Evolutionary conservation across 441 rosid genomes (phyloP).

Genomic region (California macrophylla): DNA sequence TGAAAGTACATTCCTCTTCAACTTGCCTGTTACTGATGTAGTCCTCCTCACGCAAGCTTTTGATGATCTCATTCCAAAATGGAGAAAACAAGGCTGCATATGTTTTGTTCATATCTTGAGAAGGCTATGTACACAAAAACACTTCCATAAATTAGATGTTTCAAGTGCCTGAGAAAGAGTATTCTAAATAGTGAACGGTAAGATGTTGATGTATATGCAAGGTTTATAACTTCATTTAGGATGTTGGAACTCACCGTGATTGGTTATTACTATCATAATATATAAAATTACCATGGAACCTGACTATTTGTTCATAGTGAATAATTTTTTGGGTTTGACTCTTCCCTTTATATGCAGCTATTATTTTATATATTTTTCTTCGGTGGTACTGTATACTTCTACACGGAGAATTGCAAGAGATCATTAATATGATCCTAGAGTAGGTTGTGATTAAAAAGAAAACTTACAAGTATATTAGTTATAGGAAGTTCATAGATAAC

Average conservation of each 20-base stretch:
- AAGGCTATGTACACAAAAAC: conserved; percentile 39
- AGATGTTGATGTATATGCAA: background rate
- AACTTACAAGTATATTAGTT: background rate
- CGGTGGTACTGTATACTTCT: background rate
- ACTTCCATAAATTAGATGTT: conserved; percentile 1
- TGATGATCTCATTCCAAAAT: conserved; percentile 97
- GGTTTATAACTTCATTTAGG: background rate
- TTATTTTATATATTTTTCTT: too few species aligned
- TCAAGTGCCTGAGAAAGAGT: background rate
- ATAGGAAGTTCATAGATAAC: background rate
- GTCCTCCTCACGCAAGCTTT: conserved; percentile 96
- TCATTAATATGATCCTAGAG: background rate
- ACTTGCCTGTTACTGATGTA: conserved; percentile 78
- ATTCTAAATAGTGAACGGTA: background rate
- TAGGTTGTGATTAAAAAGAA: background rate
- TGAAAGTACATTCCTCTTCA: conserved; percentile 2
- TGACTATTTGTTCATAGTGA: background rate
- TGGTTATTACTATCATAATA: background rate
- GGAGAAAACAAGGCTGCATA: conserved; percentile 94
- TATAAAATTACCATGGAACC: background rate
- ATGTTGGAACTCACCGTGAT: background rate
- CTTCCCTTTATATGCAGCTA: background rate
- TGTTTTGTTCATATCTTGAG: conserved; percentile 60
- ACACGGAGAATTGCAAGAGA: background rate
- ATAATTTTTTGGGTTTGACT: background rate